Percentiles rank a stretch among this genome's conserved stretches.
These are phyloP conservation scores for Globisporangium takayamanum DNA, from an alignment of 352 stramenopile species.

Conservation along the genomic window DNA sequence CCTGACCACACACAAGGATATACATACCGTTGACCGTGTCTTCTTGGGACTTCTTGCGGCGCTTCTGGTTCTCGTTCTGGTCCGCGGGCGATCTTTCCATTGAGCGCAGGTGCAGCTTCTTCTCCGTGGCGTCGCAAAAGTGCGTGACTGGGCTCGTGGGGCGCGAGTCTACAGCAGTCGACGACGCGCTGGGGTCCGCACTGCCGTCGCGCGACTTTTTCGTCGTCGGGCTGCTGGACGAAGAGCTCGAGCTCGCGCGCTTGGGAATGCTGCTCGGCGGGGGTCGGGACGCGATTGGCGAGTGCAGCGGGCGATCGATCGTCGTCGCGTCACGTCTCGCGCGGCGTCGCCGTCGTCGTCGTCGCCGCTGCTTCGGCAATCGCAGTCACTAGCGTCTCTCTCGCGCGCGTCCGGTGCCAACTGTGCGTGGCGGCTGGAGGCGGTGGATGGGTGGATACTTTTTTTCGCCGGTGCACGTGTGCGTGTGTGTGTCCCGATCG, in stretches of 20 bases:
- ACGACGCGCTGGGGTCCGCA: background rate
- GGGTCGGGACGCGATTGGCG: conserved; percentile 7
- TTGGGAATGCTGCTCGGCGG: conserved; percentile 16
- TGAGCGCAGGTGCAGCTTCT: conserved; percentile 54
- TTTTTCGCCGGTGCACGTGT: conserved; percentile 4
- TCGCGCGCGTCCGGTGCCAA: background rate
- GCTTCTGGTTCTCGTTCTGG: conserved; percentile 53
- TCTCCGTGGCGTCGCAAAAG: conserved; percentile 22
- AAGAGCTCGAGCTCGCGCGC: conserved; percentile 12
- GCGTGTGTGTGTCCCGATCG: too few species aligned
- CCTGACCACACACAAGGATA: background rate
- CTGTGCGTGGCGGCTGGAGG: conserved; percentile 5
- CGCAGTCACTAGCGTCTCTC: conserved; percentile 10
- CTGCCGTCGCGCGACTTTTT: conserved; percentile 14
- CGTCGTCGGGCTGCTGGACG: conserved; percentile 16
- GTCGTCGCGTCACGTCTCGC: conserved; percentile 13
- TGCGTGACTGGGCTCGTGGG: conserved; percentile 2
- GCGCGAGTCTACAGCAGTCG: conserved; percentile 9
- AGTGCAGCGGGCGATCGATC: conserved; percentile 10
- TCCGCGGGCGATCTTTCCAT: conserved; percentile 46
- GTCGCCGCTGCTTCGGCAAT: conserved; percentile 14
- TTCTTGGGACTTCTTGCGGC: conserved; percentile 65
- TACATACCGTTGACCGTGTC: conserved; percentile 17
- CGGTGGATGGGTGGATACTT: conserved; percentile 9
- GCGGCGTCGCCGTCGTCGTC: conserved; percentile 11